Base-by-base conservation (phyloP, 2,329 filamentous ascomycete species). In the Cercospora zeina region DNA sequence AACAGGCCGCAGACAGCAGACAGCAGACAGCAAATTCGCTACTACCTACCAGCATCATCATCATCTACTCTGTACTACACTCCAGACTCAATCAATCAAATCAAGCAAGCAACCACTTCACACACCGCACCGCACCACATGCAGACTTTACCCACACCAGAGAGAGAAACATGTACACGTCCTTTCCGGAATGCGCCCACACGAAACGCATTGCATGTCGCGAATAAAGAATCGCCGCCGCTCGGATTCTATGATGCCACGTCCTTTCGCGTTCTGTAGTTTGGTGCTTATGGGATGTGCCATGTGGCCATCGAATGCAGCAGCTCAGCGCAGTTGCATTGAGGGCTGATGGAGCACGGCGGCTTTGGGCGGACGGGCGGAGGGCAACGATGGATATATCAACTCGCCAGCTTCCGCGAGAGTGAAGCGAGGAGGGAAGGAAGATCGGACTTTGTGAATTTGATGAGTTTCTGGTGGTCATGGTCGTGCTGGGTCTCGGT, bases 401-500 rank as follows among this genome's bases (percentile, higher is more conserved):
- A 27, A 27, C 3, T 27, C 24, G 24, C 24, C 24, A 6, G 14
- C 21, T 42, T 8, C 27, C 16, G 39, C 19, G 11, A 31, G 24
- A 31, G 33, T 13, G 34, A 57, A 45, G 14, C 16, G 33, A 51
- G 31, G 27, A 21, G 21, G 37, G 9, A 34, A 37, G 14, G 31
- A 39, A 36, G 31, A 24, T 27, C n/a, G 21, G 16, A n/a, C n/a
- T 42, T 31, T 19, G 16, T 45, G 39, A 21, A 24, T 45, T 24
- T 21, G 39, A 45, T 45, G 39, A 24, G 19, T 24, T 45, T 45
- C 10, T 45, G 36, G 45, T 49, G 33, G 49, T 59, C 47, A 53
- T 59, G 21, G 34, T 53, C 49, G 57, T 59, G 58, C 61, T 63
- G 56, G 42, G 39, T 45, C 39, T 60, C 56, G 59, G 36, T 56